Percentiles rank a stretch among this genome's conserved stretches.
Evolutionary conservation across 176 grass and related monocot genomes (phyloP).

Genomic region (Ensete glaucum): DNA sequence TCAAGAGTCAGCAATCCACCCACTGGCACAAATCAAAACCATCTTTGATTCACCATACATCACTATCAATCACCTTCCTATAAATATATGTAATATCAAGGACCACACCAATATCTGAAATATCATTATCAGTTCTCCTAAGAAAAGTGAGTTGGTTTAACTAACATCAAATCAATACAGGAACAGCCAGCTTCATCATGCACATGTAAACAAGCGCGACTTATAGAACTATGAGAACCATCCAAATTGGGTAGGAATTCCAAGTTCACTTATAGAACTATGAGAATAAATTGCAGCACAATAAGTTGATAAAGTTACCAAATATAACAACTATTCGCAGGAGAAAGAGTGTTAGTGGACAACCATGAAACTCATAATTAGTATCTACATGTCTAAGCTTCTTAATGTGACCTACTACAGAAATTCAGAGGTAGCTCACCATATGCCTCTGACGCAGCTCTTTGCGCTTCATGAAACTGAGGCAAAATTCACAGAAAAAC

Average conservation of each 20-base stretch:
- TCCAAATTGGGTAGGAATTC: neutral
- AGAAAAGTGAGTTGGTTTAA: too few species aligned
- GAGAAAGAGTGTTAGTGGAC: neutral
- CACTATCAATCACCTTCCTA: too few species aligned
- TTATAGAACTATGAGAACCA: neutral
- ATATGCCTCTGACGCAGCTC: conserved; percentile 97
- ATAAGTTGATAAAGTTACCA: too few species aligned
- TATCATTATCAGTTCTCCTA: too few species aligned
- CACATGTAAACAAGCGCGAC: too few species aligned
- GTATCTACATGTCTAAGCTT: neutral
- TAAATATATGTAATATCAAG: too few species aligned
- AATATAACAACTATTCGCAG: neutral
- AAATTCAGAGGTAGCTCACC: conserved; percentile 45
- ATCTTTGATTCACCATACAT: too few species aligned
- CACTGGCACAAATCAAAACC: too few species aligned
- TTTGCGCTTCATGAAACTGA: conserved; percentile 99
- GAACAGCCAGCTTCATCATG: too few species aligned
- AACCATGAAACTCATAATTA: neutral
- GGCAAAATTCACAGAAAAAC: conserved; percentile 97
- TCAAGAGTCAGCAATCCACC: too few species aligned
- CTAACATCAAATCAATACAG: too few species aligned
- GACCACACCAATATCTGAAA: too few species aligned
- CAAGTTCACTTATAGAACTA: neutral
- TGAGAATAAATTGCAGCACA: neutral
- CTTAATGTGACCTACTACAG: neutral